Percentiles rank a stretch among this genome's conserved stretches.
Evolutionary conservation across 768 basidiomycete genomes (phyloP).

Genomic region (Lepiota venenata): DNA sequence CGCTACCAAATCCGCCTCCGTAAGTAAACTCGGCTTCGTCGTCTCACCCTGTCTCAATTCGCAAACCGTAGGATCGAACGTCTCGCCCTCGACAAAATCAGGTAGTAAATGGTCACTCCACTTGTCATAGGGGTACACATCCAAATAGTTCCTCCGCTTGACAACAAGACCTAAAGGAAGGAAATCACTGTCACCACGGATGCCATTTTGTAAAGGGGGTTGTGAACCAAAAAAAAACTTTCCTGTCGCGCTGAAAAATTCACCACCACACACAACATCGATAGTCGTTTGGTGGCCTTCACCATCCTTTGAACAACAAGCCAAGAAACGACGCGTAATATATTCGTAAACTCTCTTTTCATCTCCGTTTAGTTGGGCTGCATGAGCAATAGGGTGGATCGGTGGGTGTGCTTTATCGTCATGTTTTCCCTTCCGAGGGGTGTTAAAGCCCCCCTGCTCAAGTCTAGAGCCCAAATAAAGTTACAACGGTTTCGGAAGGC

Average conservation of each 20-base stretch:
- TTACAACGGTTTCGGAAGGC: neutral
- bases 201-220: neutral
- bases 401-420: conserved; percentile 99
- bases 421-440: conserved; percentile 87
- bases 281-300: conserved; percentile 89
- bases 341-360: conserved; percentile 95
- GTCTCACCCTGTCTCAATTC: conserved; percentile 85
- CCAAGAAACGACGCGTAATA: conserved; percentile 87
- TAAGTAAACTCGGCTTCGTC: conserved; percentile 74
- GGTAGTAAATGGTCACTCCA: conserved; percentile 85
- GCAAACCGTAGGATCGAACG: conserved; percentile 80
- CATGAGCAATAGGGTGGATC: conserved; percentile 94
- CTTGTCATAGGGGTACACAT: conserved; percentile 95
- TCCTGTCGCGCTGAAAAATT: conserved; percentile 87
- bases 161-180: conserved; percentile 67
- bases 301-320: conserved; percentile 92
- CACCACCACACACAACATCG: conserved; percentile 81
- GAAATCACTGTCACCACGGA: neutral
- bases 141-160: conserved; percentile 81
- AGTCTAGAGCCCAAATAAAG: neutral
- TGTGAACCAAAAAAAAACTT: conserved; percentile 12
- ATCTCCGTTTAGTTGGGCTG: conserved; percentile 72
- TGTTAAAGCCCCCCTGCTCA: conserved; percentile 60
- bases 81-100: conserved; percentile 79
- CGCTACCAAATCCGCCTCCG: conserved; percentile 93